Conservation (phyloP, 192 early-diverging fungal species). For the Glomus cerebriforme region DNA sequence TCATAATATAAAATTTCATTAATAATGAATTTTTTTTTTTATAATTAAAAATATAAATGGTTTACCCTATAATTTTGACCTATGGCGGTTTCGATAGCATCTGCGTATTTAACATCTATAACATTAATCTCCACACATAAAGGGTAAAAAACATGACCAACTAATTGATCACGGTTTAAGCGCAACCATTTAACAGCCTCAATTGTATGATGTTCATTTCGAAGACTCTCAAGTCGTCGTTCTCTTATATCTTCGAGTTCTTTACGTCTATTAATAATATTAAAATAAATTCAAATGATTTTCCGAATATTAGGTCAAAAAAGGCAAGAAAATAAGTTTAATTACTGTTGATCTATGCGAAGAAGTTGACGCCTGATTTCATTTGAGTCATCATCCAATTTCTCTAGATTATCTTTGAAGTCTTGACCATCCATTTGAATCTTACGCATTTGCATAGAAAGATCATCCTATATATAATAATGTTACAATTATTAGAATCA, state of each 20-base stretch:
- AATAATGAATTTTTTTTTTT: neutral
- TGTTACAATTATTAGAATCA: neutral
- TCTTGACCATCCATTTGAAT: conserved; percentile 12
- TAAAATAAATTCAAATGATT: neutral
- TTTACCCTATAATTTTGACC: conserved; percentile 9
- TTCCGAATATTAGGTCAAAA: neutral
- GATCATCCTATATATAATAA: conserved; percentile 27
- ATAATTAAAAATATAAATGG: neutral
- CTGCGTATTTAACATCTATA: conserved; percentile 61
- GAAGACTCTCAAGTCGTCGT: conserved; percentile 57
- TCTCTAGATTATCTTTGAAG: conserved; percentile 10
- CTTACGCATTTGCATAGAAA: conserved; percentile 22
- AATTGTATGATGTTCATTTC: conserved; percentile 53
- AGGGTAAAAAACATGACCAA: conserved; percentile 73
- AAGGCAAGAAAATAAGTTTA: neutral
- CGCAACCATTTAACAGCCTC: conserved; percentile 72
- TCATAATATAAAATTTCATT: conserved; percentile 14
- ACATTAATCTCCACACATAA: conserved; percentile 71
- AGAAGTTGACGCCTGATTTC: neutral
- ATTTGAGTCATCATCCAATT: neutral
- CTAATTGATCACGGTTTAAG: conserved; percentile 63
- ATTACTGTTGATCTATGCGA: neutral
- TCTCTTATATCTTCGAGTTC: conserved; percentile 60
- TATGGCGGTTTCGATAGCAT: conserved; percentile 61
- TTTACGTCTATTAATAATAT: conserved; percentile 45